Evolutionary conservation across 2,329 filamentous ascomycete genomes (phyloP), one percentile per base, ranked within the genome.

Genomic region (Cladorrhinum sp.): DNA sequence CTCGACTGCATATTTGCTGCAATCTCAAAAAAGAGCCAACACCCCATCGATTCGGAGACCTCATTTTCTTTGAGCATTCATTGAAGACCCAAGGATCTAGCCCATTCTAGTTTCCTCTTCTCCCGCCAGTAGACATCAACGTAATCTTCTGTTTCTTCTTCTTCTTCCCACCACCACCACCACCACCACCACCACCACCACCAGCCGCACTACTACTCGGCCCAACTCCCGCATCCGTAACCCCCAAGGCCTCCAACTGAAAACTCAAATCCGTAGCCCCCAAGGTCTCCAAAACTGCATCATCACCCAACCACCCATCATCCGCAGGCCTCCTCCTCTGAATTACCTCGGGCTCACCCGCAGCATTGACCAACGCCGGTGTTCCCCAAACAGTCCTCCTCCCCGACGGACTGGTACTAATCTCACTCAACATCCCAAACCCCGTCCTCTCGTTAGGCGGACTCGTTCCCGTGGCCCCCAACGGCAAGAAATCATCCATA

Each of bases 331-430:
- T 57, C 33, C 33, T 36, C 14, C 33, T 36, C 12, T 16, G 26
- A 62, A 62, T 73, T 68, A 10, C 75, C 63, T 2, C 80, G 72
- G 26, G 74, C 74, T 86, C 69, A 10, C 83, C 81, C 10, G 58
- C 48, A 1, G 87, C 85, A 2, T 85, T 77, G 0, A 86, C 78
- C 2, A 96, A 77, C 0, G 83, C 86, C 2, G 84, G 81, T 0
- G 94, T 98, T n/a, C 94, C 94, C 94, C 94, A 98, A 0, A 98
- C 91, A 0, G 94, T 98, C 64, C 86, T 87, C 46, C 84, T 80
- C 0, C 86, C 85, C 6, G 86, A 87, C 0, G 93, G 92, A 64
- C 90, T 96, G 1, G 90, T 93, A 3, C 91, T 93, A 67, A 93
- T 87, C 1, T 87, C 88, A 0, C 90, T 89, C 21, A 96, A 76